Percentiles rank a stretch among this genome's conserved stretches.
Evolutionary conservation across 352 stramenopile species (phyloP).

Genomic region (Phytophthora cactorum): DNA sequence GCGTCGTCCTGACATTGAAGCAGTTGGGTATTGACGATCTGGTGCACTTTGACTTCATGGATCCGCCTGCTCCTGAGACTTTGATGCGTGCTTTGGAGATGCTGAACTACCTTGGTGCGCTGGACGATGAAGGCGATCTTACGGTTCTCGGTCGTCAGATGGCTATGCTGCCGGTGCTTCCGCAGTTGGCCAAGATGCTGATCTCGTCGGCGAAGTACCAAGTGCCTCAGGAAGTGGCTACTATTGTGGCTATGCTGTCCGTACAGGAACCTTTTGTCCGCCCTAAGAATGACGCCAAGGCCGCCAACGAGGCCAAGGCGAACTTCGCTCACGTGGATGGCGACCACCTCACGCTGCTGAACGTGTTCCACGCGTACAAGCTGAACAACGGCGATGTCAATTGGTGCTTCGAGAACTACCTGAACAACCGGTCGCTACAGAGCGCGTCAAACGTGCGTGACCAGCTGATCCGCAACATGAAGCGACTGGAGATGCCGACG

Average conservation of each 20-base stretch:
- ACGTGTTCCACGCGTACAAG: constrained; percentile 98
- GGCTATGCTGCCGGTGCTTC: constrained; percentile 97
- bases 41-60: constrained; percentile 99
- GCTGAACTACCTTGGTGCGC: constrained; percentile 97
- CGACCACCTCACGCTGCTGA: constrained; percentile 98
- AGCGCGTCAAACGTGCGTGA: constrained; percentile 95
- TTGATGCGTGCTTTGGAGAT: constrained; percentile 98
- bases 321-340: constrained; percentile 95
- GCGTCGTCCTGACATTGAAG: constrained; percentile 97
- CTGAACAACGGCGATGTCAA: constrained; percentile 89
- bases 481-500: constrained; percentile 89
- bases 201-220: constrained; percentile 95
- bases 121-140: constrained; percentile 98
- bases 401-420: constrained; percentile 99
- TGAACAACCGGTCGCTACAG: constrained; percentile 95
- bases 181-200: constrained; percentile 98
- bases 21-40: constrained; percentile 99
- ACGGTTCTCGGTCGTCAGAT: constrained; percentile 94
- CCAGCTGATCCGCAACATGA: constrained; percentile 98
- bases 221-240: constrained; percentile 97
- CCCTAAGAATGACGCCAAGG: constrained; percentile 96
- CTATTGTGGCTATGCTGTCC: constrained; percentile 97
- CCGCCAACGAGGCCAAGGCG: constrained; percentile 97
- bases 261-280: constrained; percentile 95
- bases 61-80: constrained; percentile 98